Base-by-base conservation (phyloP, 108 stramenopile genomes). In the Skeletonema potamos region DNA sequence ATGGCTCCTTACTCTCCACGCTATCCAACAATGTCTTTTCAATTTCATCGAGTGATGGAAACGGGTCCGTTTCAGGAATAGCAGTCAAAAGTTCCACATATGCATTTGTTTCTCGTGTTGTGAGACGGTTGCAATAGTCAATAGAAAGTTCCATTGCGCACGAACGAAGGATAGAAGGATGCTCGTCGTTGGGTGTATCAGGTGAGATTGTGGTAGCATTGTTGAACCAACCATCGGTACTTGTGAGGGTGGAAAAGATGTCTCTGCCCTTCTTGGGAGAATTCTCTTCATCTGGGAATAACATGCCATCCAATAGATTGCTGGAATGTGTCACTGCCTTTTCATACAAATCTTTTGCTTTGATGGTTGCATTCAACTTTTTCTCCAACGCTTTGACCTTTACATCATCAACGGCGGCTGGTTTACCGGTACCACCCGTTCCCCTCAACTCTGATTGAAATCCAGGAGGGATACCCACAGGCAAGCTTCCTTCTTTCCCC, bases 81-180 rank as follows among this genome's bases (percentile, higher is more conserved):
- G 58, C 55, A 10, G 22, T 65, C 54, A 89, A 70, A 41, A 78
- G 75, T 13, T 76, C 79, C 10, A 90, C 57, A 41, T 87, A 70
- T 3, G 74, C 71, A 41, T 73, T 77, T 0, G 87, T 81, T 8
- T 64, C 65, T 20, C 87, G 63, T 34, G 76, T 65, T 11, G 82
- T 73, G 1, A 89, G 55, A 27, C 92, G 88, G 54, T 64, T 82
- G 66, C 92, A 93, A 70, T 89, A 91, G 66, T 93, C 92, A 27
- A 93, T 37, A 6, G 84, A 43, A 3, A 86, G 66, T 48, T 93
- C 89, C 57, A 83, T 22, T 9, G 83, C 76, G 72, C 92, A 93
- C 13, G 73, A 73, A n/a, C 79, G 75, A 9, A 86, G 73, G 11
- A 88, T 77, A 36, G 62, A 27, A 10, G 80, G 79, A 29, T 77